Evolutionary conservation across 2,329 filamentous ascomycete genomes (phyloP).

Genomic region (Phaeosphaeria sp.): DNA sequence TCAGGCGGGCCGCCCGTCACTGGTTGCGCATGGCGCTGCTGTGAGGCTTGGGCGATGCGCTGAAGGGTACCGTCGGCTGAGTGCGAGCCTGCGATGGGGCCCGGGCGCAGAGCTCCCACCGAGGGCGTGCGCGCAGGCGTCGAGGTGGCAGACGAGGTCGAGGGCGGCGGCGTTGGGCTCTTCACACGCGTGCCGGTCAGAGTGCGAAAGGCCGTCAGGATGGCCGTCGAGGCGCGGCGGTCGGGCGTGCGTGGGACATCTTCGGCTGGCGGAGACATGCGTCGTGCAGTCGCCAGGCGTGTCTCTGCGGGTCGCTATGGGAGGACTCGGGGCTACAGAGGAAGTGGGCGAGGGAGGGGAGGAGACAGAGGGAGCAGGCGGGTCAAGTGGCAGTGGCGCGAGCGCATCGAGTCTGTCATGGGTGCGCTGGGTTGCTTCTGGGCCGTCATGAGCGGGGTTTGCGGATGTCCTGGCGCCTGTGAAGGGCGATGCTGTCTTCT

Average conservation of each 20-base stretch:
- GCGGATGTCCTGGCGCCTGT: background rate
- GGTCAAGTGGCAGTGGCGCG: conserved; percentile 19
- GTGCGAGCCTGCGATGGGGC: conserved; percentile 28
- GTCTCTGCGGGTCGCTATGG: background rate
- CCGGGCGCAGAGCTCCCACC: conserved; percentile 28
- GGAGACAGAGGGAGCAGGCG: conserved; percentile 4
- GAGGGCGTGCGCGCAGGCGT: conserved; percentile 41
- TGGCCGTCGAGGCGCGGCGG: conserved; percentile 46
- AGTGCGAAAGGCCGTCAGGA: conserved; percentile 48
- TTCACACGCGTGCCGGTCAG: conserved; percentile 46
- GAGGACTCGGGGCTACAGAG: conserved; percentile 1
- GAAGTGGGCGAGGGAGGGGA: background rate
- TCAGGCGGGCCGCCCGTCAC: conserved; percentile 48
- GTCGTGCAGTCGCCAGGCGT: conserved; percentile 16
- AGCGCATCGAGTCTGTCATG: conserved; percentile 23
- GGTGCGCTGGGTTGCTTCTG: conserved; percentile 11
- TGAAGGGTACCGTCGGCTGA: conserved; percentile 36
- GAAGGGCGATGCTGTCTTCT: background rate
- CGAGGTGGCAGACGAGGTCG: conserved; percentile 36
- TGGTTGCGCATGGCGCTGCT: conserved; percentile 22
- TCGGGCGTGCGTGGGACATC: conserved; percentile 48
- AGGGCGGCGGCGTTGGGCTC: conserved; percentile 40
- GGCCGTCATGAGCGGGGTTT: conserved; percentile 21
- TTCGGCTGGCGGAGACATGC: conserved; percentile 48
- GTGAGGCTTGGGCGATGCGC: conserved; percentile 31